Evolutionary conservation across 345 rosid species (phyloP).

Genomic region (Eucalyptus regnans): DNA sequence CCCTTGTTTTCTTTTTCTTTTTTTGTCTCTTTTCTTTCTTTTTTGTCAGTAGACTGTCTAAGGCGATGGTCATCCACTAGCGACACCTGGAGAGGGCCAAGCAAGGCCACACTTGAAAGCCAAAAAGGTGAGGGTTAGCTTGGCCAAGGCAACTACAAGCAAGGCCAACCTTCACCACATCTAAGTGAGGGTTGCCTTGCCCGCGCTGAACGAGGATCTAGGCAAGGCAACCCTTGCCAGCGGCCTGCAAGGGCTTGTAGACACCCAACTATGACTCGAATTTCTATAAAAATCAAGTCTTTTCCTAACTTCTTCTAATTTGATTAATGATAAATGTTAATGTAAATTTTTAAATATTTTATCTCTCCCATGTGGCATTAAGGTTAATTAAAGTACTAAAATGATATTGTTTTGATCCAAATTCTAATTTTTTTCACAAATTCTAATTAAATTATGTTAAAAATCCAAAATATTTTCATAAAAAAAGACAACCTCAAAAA

Average conservation of each 20-base stretch:
- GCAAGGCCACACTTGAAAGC: background rate
- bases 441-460: background rate
- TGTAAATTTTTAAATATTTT: background rate
- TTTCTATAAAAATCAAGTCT: too few relatives aligned
- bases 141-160: background rate
- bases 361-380: background rate
- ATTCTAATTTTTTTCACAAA: background rate
- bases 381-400: background rate
- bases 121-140: background rate
- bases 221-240: too few relatives aligned
- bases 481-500: too few relatives aligned
- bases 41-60: too few relatives aligned
- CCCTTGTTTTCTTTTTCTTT: too few relatives aligned
- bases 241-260: accelerated
- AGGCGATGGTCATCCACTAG: background rate
- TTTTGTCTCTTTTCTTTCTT: too few relatives aligned
- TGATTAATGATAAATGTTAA: background rate
- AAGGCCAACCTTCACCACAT: background rate
- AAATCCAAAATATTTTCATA: too few relatives aligned
- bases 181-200: too few relatives aligned
- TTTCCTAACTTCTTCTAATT: too few relatives aligned
- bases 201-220: accelerated
- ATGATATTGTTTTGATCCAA: too few relatives aligned
- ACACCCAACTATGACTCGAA: background rate
- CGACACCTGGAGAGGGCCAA: accelerated